phyloP scores from a whole-genome alignment of 768 basidiomycete species.

The Calocybe cyanea region DNA sequence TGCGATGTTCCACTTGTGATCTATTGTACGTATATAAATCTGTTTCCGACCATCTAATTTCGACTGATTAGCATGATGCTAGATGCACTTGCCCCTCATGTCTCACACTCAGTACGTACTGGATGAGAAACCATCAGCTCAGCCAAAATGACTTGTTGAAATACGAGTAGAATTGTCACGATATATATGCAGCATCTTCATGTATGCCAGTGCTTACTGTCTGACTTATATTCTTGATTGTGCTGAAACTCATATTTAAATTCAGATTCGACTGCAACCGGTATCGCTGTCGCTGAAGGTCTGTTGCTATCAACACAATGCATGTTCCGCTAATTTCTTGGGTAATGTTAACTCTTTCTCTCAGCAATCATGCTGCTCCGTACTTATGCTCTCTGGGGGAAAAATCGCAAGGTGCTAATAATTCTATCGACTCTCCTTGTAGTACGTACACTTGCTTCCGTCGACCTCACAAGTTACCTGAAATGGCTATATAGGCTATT shows the following conservation, averaged over 20 bases:
- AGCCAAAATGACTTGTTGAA: too few relatives aligned
- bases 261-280: neutral
- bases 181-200: neutral
- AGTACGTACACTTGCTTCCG: neutral
- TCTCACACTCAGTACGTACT: neutral
- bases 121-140: too few relatives aligned
- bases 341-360: neutral
- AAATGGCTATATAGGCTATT: neutral
- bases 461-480: neutral
- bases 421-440: neutral
- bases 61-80: neutral
- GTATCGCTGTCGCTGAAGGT: neutral
- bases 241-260: too few relatives aligned
- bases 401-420: neutral
- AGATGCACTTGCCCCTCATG: neutral
- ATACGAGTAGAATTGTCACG: neutral
- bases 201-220: too few relatives aligned
- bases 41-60: neutral
- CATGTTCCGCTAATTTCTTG: too few relatives aligned
- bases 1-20: constrained; percentile 1
- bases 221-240: too few relatives aligned
- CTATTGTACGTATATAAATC: neutral
- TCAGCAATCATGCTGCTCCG: constrained; percentile 1
- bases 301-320: neutral
- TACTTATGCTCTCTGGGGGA: constrained; percentile 1